phyloP scores from a whole-genome alignment of 2,329 filamentous ascomycete genomes.

The Aspergillus carbonarius region DNA sequence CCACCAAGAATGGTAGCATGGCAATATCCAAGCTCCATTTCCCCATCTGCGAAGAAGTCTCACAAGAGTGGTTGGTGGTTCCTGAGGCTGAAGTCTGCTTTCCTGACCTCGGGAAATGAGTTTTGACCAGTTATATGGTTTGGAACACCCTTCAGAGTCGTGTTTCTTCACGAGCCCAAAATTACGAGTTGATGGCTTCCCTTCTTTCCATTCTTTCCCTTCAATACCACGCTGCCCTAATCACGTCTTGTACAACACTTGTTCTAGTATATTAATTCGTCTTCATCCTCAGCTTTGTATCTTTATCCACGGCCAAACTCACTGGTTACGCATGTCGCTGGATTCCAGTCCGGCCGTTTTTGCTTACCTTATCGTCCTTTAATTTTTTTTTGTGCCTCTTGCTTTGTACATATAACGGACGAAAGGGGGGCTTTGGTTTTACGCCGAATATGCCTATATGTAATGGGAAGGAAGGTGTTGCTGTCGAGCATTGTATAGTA shows the following conservation, averaged over 20 bases:
- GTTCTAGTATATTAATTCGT: constrained; percentile 14
- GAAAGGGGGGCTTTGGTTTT: neutral
- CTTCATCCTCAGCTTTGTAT: constrained; percentile 6
- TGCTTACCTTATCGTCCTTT: neutral
- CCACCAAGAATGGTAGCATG: too few species aligned
- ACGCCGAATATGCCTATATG: neutral
- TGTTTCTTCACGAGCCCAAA: neutral
- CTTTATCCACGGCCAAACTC: constrained; percentile 5
- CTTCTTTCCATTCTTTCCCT: neutral
- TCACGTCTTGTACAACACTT: constrained; percentile 15
- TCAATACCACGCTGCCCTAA: constrained; percentile 2
- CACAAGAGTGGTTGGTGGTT: too few species aligned
- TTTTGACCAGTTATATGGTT: neutral
- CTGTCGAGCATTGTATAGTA: neutral
- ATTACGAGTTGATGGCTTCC: constrained; percentile 19
- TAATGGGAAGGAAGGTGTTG: neutral
- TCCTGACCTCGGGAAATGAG: too few species aligned
- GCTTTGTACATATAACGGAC: constrained; percentile 6
- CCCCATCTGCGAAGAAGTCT: too few species aligned
- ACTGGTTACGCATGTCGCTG: neutral
- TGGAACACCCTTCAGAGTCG: too few species aligned
- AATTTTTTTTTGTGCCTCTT: neutral
- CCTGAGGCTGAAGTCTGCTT: too few species aligned
- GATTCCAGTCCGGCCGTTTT: neutral
- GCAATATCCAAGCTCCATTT: too few species aligned